Percentiles rank a stretch among this genome's conserved stretches.
These are phyloP conservation scores for Fusarium chlamydosporum DNA, from an alignment of 2,329 filamentous ascomycete genomes.

Conservation along the genomic window DNA sequence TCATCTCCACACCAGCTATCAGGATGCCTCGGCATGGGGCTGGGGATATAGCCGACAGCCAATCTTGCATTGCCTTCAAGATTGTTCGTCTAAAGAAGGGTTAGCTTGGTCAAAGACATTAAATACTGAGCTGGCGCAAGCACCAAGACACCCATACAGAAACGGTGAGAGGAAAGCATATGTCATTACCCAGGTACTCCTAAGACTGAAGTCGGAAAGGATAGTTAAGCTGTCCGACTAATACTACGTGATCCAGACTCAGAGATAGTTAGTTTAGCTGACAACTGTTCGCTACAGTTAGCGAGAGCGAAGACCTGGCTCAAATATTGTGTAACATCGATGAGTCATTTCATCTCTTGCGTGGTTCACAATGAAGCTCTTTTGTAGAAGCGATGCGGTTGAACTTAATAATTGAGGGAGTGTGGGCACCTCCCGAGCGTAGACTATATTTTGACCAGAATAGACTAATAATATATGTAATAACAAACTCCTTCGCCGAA, in stretches of 20 bases:
- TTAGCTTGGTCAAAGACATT: neutral
- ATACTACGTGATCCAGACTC: neutral
- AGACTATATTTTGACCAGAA: slow-evolving; percentile 4
- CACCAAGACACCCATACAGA: neutral
- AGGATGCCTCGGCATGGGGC: slow-evolving; percentile 26
- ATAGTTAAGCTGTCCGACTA: neutral
- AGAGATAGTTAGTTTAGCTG: neutral
- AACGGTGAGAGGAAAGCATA: no score
- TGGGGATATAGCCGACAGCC: slow-evolving; percentile 14
- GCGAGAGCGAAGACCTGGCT: neutral
- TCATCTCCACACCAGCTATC: slow-evolving; percentile 30
- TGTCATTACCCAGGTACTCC: no score
- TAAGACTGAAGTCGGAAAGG: neutral
- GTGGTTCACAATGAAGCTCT: neutral
- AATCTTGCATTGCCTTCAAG: slow-evolving; percentile 4
- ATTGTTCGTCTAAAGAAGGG: neutral
- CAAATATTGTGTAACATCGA: neutral
- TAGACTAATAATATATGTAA: slow-evolving; percentile 15
- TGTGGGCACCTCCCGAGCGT: neutral
- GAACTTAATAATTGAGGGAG: neutral
- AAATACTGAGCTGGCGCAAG: neutral
- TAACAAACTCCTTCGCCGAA: slow-evolving; percentile 44
- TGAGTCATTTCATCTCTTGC: neutral
- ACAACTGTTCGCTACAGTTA: neutral
- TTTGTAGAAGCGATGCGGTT: neutral